Percentiles rank a stretch among this genome's conserved stretches.
These are phyloP conservation scores for Knufia petricola DNA, from an alignment of 2,329 filamentous ascomycete species.

Conservation along the genomic window DNA sequence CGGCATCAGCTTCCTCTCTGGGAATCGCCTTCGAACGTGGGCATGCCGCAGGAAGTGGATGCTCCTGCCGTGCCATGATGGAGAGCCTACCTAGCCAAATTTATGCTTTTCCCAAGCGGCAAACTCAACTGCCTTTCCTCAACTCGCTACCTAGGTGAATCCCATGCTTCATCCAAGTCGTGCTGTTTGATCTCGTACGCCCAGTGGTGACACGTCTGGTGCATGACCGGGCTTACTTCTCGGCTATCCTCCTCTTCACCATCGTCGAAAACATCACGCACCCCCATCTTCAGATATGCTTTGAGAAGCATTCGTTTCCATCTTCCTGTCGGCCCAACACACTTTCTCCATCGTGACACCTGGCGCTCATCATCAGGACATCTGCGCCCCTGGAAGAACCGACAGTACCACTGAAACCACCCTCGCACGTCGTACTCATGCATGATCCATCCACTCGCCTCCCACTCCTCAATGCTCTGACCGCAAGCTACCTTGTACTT, in stretches of 20 bases:
- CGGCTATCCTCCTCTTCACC: conserved; percentile 7
- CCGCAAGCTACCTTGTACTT: conserved; percentile 46
- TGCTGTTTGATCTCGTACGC: conserved; percentile 44
- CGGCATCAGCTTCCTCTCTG: too few relatives aligned
- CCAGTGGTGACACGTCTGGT: conserved; percentile 51
- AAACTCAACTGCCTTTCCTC: too few relatives aligned
- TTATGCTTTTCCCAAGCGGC: too few relatives aligned
- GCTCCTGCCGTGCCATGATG: too few relatives aligned
- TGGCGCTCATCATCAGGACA: conserved; percentile 46
- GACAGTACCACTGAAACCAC: conserved; percentile 50
- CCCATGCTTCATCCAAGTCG: conserved; percentile 41
- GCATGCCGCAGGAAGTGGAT: too few relatives aligned
- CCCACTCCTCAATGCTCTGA: conserved; percentile 48
- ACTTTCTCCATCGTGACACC: conserved; percentile 43
- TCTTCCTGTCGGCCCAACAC: conserved; percentile 41
- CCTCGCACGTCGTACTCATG: conserved; percentile 45
- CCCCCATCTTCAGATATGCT: conserved; percentile 40
- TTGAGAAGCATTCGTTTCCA: conserved; percentile 45
- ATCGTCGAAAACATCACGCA: conserved; percentile 40
- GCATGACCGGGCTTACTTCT: conserved; percentile 46
- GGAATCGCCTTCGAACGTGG: too few relatives aligned
- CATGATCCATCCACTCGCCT: conserved; percentile 46
- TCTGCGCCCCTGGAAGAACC: conserved; percentile 43
- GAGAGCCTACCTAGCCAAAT: too few relatives aligned
- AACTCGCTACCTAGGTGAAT: background rate